Conservation (phyloP, 2,329 filamentous ascomycete genomes). For the Didymella arachidicola region DNA sequence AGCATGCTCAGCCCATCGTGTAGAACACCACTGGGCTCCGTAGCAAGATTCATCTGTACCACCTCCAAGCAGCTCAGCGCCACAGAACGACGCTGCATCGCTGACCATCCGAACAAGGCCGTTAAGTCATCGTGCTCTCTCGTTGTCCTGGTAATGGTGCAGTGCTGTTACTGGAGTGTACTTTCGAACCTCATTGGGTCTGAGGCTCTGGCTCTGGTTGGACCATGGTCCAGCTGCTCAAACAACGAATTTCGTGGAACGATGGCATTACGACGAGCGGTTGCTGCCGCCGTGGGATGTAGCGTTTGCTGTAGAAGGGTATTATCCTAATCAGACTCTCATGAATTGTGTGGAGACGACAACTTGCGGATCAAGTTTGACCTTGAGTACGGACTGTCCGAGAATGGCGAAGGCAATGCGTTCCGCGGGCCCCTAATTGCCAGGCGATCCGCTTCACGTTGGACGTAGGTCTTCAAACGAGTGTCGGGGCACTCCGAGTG, state of each 20-base stretch:
- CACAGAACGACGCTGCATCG: background rate
- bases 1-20: background rate
- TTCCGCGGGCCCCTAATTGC: slow-evolving; percentile 1
- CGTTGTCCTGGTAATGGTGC: background rate
- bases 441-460: slow-evolving; percentile 38
- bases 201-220: background rate
- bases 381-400: background rate
- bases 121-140: background rate
- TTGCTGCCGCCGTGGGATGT: background rate
- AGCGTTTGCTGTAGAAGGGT: background rate
- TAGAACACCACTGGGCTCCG: background rate
- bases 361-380: background rate
- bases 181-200: background rate
- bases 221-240: background rate
- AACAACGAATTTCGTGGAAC: background rate
- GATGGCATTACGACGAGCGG: background rate
- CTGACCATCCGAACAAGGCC: background rate
- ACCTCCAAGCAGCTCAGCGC: background rate
- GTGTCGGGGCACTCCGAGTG: slow-evolving; percentile 38
- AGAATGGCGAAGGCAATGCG: background rate
- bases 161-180: background rate
- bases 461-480: slow-evolving; percentile 36
- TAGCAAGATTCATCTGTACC: background rate
- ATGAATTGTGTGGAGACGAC: slow-evolving; percentile 5
- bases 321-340: background rate